Evolutionary conservation across 2,329 filamentous ascomycete genomes (phyloP).

Genomic region (Tolypocladium tropicale): DNA sequence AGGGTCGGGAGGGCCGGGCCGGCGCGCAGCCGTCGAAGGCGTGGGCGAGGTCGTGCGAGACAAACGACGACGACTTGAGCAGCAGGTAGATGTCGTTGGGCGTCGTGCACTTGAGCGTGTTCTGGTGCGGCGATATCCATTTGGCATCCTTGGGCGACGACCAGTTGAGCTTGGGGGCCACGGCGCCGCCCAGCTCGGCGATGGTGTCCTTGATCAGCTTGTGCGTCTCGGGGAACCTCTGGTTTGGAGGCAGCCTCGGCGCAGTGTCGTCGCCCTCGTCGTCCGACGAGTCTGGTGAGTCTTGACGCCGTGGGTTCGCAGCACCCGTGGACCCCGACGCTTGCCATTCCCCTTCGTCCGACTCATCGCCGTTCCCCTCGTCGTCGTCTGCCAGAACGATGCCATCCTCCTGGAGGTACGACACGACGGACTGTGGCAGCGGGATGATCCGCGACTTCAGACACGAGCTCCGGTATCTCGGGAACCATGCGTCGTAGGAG

Average conservation of each 20-base stretch:
- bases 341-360: conserved; percentile 45
- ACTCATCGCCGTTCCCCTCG: conserved; percentile 24
- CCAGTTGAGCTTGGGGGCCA: conserved; percentile 95
- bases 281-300: conserved; percentile 36
- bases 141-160: conserved; percentile 92
- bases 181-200: conserved; percentile 69
- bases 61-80: conserved; percentile 87
- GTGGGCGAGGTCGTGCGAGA: conserved; percentile 89
- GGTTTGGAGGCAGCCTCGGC: conserved; percentile 35
- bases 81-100: conserved; percentile 90
- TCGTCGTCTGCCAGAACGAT: conserved; percentile 75
- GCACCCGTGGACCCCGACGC: conserved; percentile 13
- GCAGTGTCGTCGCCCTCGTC: conserved; percentile 40
- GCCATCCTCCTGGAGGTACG: conserved; percentile 85
- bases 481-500: conserved; percentile 88
- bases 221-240: conserved; percentile 63
- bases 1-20: conserved; percentile 29
- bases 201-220: conserved; percentile 68
- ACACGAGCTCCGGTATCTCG: conserved; percentile 68
- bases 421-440: conserved; percentile 63
- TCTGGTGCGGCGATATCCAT: conserved; percentile 75
- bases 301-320: background rate
- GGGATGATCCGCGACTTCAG: conserved; percentile 81
- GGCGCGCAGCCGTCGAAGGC: conserved; percentile 66
- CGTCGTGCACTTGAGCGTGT: conserved; percentile 82